Evolutionary conservation across 2,329 filamentous ascomycete genomes (phyloP).

Genomic region (Exophiala sideris): DNA sequence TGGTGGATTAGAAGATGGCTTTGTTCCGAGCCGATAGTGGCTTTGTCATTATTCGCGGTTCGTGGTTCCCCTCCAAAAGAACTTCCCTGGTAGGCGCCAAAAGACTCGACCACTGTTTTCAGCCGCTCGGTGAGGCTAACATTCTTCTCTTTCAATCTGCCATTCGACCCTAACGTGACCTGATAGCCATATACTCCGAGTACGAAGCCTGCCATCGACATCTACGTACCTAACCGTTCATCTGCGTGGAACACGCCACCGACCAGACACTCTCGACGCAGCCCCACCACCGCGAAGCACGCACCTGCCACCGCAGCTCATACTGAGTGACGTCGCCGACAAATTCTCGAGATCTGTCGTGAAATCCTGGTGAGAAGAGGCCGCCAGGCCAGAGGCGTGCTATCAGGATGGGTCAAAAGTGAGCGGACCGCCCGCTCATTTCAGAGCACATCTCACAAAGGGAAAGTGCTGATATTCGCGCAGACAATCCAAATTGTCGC

Average conservation of each 20-base stretch:
- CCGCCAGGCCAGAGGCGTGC: slow-evolving; percentile 19
- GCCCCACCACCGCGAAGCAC: slow-evolving; percentile 2
- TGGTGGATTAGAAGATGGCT: no score
- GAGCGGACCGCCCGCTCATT: neutral
- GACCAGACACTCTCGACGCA: neutral
- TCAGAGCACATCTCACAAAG: neutral
- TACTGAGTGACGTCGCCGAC: neutral
- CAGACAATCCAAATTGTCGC: slow-evolving; percentile 97
- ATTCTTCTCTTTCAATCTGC: neutral
- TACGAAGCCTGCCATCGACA: no score
- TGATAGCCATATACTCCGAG: no score
- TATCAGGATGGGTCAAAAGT: slow-evolving; percentile 25
- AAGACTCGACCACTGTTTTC: neutral
- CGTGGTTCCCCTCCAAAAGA: neutral
- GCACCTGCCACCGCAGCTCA: slow-evolving; percentile 2
- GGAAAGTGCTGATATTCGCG: neutral
- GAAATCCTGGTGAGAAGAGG: slow-evolving; percentile 8
- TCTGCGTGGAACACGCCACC: no score
- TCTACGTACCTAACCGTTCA: no score
- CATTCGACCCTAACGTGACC: neutral
- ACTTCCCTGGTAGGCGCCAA: neutral
- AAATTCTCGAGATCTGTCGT: neutral
- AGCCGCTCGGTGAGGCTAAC: neutral
- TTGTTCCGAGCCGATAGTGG: neutral
- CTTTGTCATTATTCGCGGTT: slow-evolving; percentile 1